phyloP scores from a whole-genome alignment of 164 flowering plant species.

The Vitis riparia region DNA sequence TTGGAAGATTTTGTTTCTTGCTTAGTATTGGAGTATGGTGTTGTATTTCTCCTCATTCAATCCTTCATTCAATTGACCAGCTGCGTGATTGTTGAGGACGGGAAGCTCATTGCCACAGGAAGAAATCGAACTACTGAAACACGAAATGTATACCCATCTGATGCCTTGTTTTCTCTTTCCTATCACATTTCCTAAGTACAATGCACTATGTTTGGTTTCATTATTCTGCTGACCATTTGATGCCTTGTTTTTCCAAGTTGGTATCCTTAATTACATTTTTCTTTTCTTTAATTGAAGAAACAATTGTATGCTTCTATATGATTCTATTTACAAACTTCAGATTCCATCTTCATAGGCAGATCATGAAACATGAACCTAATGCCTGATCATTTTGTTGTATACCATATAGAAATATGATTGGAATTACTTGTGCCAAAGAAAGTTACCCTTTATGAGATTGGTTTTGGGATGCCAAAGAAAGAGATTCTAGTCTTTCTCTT shows the following conservation, averaged over 20 bases:
- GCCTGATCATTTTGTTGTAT: neutral
- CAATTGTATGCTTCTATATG: neutral
- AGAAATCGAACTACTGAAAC: constrained; percentile 87
- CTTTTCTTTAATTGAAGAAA: neutral
- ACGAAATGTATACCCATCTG: constrained; percentile 49
- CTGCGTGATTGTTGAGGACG: constrained; percentile 78
- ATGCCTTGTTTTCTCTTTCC: neutral
- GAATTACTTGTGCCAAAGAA: neutral
- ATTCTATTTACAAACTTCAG: neutral
- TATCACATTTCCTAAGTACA: neutral
- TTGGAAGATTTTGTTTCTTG: constrained; percentile 1
- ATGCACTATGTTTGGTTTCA: neutral
- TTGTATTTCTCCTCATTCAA: constrained; percentile 3
- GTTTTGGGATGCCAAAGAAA: too few relatives aligned
- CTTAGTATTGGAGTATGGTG: neutral
- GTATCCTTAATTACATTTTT: too few relatives aligned
- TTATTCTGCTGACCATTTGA: neutral
- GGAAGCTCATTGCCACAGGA: constrained; percentile 71
- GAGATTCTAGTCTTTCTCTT: too few relatives aligned
- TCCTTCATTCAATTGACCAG: constrained; percentile 29
- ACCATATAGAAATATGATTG: neutral
- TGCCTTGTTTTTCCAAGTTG: too few relatives aligned
- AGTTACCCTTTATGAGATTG: too few relatives aligned
- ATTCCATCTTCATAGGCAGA: neutral
- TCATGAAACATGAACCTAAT: neutral